Evolutionary conservation across 805 yeast species (phyloP).

Genomic region (Jamesozyma spencerorum): DNA sequence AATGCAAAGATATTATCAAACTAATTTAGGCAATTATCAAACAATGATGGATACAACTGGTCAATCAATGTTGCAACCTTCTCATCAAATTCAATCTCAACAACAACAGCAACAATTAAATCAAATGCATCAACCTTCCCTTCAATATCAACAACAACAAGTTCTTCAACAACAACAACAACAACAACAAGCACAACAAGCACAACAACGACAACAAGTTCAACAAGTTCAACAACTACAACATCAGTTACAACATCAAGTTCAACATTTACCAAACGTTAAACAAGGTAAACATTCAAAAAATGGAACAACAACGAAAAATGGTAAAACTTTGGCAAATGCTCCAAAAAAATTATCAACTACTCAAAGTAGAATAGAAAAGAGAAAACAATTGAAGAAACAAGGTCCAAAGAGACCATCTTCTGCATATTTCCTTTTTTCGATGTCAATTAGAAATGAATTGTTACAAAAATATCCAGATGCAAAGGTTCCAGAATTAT

Average conservation of each 20-base stretch:
- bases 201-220: conserved; percentile 4
- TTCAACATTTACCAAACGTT: not conserved
- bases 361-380: conserved; percentile 31
- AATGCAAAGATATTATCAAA: conserved; percentile 23
- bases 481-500: conserved; percentile 33
- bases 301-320: not conserved
- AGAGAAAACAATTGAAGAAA: conserved; percentile 28
- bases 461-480: conserved; percentile 27
- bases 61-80: conserved; percentile 12
- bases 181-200: conserved; percentile 6
- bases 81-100: conserved; percentile 9
- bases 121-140: conserved; percentile 3
- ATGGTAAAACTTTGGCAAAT: conserved; percentile 4
- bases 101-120: conserved; percentile 5
- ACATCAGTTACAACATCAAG: conserved; percentile 3
- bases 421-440: conserved; percentile 31
- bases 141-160: conserved; percentile 11
- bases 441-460: conserved; percentile 28
- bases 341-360: conserved; percentile 27
- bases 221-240: conserved; percentile 2
- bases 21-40: conserved; percentile 14
- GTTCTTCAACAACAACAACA: conserved; percentile 12
- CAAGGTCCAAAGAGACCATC: conserved; percentile 33
- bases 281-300: conserved; percentile 1
- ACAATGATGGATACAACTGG: conserved; percentile 19